Percentiles rank a stretch among this genome's conserved stretches.
These are phyloP conservation scores for Chamaecrista fasciculata DNA, from an alignment of 306 rosid species.

Conservation along the genomic window DNA sequence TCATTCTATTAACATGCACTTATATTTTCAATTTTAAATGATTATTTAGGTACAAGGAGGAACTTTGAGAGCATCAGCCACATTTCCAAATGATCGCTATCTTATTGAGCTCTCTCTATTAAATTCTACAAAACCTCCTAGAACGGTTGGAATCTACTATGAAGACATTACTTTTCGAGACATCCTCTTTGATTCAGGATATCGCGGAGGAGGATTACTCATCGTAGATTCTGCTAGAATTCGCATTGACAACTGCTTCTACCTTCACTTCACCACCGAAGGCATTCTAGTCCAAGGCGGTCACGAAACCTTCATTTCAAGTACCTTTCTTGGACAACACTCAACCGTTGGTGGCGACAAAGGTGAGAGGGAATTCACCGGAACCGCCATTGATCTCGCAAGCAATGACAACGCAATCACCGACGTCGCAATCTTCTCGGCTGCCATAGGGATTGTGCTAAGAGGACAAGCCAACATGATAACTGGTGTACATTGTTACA, in stretches of 20 bases:
- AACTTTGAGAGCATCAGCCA: slow-evolving; percentile 55
- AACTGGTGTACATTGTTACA: slow-evolving; percentile 65
- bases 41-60: slow-evolving; percentile 53
- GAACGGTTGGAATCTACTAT: slow-evolving; percentile 40
- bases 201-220: slow-evolving; percentile 58
- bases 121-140: slow-evolving; percentile 26
- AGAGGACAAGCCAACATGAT: slow-evolving; percentile 68
- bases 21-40: neutral
- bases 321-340: slow-evolving; percentile 63
- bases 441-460: slow-evolving; percentile 51
- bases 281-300: slow-evolving; percentile 60
- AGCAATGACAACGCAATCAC: slow-evolving; percentile 51
- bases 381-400: slow-evolving; percentile 45
- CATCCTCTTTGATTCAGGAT: slow-evolving; percentile 64
- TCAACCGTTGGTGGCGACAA: slow-evolving; percentile 54
- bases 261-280: slow-evolving; percentile 61
- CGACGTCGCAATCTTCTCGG: slow-evolving; percentile 52
- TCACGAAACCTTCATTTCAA: slow-evolving; percentile 59
- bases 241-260: slow-evolving; percentile 64
- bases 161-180: slow-evolving; percentile 71
- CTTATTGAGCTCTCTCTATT: slow-evolving; percentile 54
- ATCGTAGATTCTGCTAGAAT: slow-evolving; percentile 49
- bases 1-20: too few relatives aligned
- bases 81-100: slow-evolving; percentile 59
- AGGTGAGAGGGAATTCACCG: slow-evolving; percentile 47